These are phyloP conservation scores for Fonsecaea nubica DNA, from an alignment of 2,329 filamentous ascomycete genomes.

Conservation along the genomic window DNA sequence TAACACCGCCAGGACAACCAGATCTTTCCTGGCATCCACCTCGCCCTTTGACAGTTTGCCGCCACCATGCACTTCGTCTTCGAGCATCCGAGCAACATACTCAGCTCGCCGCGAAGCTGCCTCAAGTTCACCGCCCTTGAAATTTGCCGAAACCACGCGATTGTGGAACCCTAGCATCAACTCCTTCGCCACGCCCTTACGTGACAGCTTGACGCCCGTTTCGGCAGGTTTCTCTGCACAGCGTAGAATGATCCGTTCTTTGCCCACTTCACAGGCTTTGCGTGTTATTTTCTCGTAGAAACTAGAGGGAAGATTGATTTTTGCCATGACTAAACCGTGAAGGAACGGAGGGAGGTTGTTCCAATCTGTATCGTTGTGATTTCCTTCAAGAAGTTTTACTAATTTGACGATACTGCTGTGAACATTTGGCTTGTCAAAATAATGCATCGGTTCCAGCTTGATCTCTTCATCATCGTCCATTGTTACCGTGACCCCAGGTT, in stretches of 20 bases:
- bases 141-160: slow-evolving; percentile 45
- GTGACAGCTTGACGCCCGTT: slow-evolving; percentile 48
- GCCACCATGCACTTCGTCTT: slow-evolving; percentile 44
- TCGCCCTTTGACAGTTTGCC: slow-evolving; percentile 24
- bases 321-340: slow-evolving; percentile 46
- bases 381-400: slow-evolving; percentile 47
- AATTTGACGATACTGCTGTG: slow-evolving; percentile 43
- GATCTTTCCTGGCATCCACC: slow-evolving; percentile 48
- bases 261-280: slow-evolving; percentile 47
- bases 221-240: slow-evolving; percentile 45
- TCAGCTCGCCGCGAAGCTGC: slow-evolving; percentile 46
- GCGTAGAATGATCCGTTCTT: slow-evolving; percentile 47
- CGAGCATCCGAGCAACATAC: slow-evolving; percentile 47
- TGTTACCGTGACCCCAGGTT: slow-evolving; percentile 50
- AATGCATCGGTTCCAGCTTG: slow-evolving; percentile 48
- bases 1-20: slow-evolving; percentile 52
- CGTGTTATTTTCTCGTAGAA: slow-evolving; percentile 49
- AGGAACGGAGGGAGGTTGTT: slow-evolving; percentile 51
- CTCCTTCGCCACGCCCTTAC: slow-evolving; percentile 42
- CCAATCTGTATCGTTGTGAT: slow-evolving; percentile 46
- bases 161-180: slow-evolving; percentile 49
- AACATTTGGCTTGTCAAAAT: slow-evolving; percentile 45
- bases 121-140: slow-evolving; percentile 44
- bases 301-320: slow-evolving; percentile 38
- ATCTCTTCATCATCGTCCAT: slow-evolving; percentile 49